Percentiles rank a stretch among this genome's conserved stretches.
Conservation (phyloP, 805 yeast genomes). For the Myxozyma melibiosi region DNA sequence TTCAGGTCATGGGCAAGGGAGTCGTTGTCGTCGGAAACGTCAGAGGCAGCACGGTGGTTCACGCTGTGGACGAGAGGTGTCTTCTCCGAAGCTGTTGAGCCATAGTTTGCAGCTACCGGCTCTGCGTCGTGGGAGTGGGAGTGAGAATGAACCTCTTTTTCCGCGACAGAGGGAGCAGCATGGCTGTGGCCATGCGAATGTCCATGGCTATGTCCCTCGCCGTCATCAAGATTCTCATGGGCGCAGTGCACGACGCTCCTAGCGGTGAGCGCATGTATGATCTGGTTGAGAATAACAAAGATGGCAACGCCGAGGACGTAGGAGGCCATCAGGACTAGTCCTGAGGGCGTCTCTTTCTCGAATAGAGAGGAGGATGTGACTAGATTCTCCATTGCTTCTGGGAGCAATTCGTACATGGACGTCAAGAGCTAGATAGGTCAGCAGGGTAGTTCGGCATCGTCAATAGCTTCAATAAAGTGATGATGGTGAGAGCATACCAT, state of each 20-base stretch:
- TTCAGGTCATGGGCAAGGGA: constrained; percentile 5
- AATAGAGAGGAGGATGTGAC: constrained; percentile 38
- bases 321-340: constrained; percentile 49
- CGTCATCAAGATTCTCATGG: constrained; percentile 52
- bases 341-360: constrained; percentile 38
- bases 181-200: constrained; percentile 35
- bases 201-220: constrained; percentile 33
- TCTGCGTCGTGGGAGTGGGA: constrained; percentile 10
- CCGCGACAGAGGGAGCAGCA: not conserved
- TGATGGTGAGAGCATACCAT: constrained; percentile 45
- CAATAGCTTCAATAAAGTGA: not conserved
- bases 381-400: constrained; percentile 60
- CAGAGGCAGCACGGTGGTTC: not conserved
- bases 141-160: constrained; percentile 16
- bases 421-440: constrained; percentile 55
- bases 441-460: too few species aligned
- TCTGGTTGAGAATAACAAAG: constrained; percentile 61
- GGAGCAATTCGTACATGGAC: constrained; percentile 73
- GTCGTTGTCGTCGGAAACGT: not conserved
- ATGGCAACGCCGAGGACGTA: constrained; percentile 61
- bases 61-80: not conserved
- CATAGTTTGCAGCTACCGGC: not conserved
- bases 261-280: constrained; percentile 74
- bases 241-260: constrained; percentile 85
- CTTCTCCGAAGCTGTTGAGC: constrained; percentile 13